Percentiles rank a stretch among this genome's conserved stretches.
Evolutionary conservation across 2,329 filamentous ascomycete species (phyloP).

Genomic region (Aureobasidium sp.): DNA sequence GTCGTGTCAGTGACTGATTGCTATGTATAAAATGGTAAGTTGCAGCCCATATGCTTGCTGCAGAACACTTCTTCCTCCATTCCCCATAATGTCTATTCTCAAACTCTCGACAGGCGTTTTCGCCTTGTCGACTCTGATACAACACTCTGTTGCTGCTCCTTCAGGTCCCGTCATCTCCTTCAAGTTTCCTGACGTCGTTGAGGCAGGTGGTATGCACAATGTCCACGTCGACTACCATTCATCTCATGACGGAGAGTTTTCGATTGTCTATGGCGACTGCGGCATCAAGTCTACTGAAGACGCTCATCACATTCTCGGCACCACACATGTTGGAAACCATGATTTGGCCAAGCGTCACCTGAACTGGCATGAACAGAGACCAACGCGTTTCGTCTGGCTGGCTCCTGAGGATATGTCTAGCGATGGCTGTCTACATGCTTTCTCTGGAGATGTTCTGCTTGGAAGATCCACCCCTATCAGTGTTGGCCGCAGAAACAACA

Average conservation of each 20-base stretch:
- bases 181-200: constrained; percentile 11
- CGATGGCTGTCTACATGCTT: constrained; percentile 38
- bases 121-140: constrained; percentile 7
- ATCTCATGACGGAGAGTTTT: constrained; percentile 35
- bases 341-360: constrained; percentile 20
- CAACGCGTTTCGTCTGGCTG: constrained; percentile 41
- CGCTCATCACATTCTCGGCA: constrained; percentile 38
- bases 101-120: constrained; percentile 7
- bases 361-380: constrained; percentile 24
- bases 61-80: not conserved
- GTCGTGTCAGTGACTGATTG: not conserved
- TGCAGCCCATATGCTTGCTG: not conserved
- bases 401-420: constrained; percentile 31
- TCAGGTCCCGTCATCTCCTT: not conserved
- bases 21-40: not conserved
- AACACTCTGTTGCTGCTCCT: constrained; percentile 2
- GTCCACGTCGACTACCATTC: constrained; percentile 37
- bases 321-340: constrained; percentile 29
- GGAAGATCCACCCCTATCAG: constrained; percentile 34
- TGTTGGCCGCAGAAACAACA: constrained; percentile 26
- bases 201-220: constrained; percentile 37
- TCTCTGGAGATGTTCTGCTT: constrained; percentile 30
- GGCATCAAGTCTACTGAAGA: constrained; percentile 26
- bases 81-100: not conserved
- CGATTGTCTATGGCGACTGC: constrained; percentile 39